Evolutionary conservation across 129 eudicot species (phyloP), one percentile per base, ranked within the genome.

Genomic region (Heracleum sosnowskyi): DNA sequence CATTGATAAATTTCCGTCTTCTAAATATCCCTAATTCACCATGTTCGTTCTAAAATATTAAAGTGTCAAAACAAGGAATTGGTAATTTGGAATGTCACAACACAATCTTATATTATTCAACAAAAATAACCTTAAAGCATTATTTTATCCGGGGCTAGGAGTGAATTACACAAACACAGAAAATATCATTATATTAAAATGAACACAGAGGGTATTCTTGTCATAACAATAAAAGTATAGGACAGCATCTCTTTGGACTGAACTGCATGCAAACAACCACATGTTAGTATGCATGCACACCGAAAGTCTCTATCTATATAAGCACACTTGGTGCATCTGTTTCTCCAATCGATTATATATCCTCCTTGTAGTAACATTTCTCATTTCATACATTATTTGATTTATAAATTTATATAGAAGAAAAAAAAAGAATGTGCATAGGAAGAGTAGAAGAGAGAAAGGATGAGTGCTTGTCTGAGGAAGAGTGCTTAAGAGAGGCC

Each of bases 351-450:
- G 17, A 1, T 5, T 17, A 66, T 62, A 35, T 4, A n/a, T 31
- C 39, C 40, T 11, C 4, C 15, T 8, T 24, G 64, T 8, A 53
- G 28, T 53, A n/a, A n/a, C n/a, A n/a, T n/a, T n/a, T n/a, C n/a
- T n/a, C n/a, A n/a, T n/a, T n/a, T n/a, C n/a, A n/a, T n/a, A n/a
- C n/a, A n/a, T n/a, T n/a, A n/a, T n/a, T n/a, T n/a, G n/a, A n/a
- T n/a, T n/a, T n/a, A n/a, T 22, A 35, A 24, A 69, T 34, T 29
- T 0, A 69, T 5, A 12, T 2, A 13, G 37, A 46, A 68, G 51
- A 17, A 15, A 41, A 76, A 28, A 72, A 80, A 45, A n/a, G n/a
- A n/a, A 87, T 87, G 91, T 87, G 88, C 69, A 80, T 57, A 75
- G 85, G 81, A 44, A 78, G 77, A 80, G 80, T 51, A 79, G 77